phyloP scores from a whole-genome alignment of 441 rosid species.

The Biscutella laevigata region DNA sequence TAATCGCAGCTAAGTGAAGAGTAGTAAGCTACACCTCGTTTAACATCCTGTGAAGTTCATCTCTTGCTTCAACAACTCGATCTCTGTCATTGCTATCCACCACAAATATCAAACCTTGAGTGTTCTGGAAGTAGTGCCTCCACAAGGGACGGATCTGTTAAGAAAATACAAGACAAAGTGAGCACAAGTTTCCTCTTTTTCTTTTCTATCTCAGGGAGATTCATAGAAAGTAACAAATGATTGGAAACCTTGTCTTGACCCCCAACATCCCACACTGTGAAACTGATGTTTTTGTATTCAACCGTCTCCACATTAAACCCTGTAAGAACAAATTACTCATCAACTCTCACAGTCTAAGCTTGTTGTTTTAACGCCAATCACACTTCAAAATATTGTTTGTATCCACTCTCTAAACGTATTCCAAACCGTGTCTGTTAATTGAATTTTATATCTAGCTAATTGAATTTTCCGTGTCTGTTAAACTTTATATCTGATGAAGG shows the following conservation, averaged over 20 bases:
- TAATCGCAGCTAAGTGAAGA: not conserved
- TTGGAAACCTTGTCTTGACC: conserved; percentile 66
- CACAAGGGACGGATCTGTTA: conserved; percentile 76
- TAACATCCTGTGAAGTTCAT: conserved; percentile 76
- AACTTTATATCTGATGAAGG: too few relatives aligned
- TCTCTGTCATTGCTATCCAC: conserved; percentile 72
- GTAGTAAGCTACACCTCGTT: conserved; percentile 47
- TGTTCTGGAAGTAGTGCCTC: conserved; percentile 81
- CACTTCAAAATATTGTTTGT: not conserved
- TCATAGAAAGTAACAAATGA: not conserved
- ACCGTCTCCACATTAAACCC: conserved; percentile 84
- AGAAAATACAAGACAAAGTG: conserved; percentile 13
- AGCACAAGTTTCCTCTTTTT: not conserved
- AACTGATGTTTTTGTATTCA: conserved; percentile 79
- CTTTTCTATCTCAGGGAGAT: not conserved
- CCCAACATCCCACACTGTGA: conserved; percentile 85
- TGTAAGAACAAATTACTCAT: conserved; percentile 18
- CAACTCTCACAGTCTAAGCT: not conserved
- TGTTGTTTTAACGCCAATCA: not conserved
- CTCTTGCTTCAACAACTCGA: conserved; percentile 49
- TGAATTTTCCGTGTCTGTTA: too few relatives aligned
- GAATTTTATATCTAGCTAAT: too few relatives aligned
- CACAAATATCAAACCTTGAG: conserved; percentile 72
- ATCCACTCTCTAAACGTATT: too few relatives aligned
- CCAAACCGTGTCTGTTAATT: too few relatives aligned